Conservation (phyloP, 148 eudicot species). For the Diospyros lotus region DNA sequence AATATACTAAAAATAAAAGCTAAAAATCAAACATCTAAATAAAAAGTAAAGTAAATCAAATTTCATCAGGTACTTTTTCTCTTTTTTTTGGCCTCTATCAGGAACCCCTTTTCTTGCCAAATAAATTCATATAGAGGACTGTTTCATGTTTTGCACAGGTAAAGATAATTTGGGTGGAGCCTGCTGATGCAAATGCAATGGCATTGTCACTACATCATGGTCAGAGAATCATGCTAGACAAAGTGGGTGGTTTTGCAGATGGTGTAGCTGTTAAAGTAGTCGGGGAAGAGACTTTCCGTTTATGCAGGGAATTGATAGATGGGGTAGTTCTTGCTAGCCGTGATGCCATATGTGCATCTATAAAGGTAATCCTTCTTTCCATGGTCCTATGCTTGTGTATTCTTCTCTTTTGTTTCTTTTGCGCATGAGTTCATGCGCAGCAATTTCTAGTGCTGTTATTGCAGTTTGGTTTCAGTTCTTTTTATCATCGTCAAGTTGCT, state of each 20-base stretch:
- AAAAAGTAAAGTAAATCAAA: no score
- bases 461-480: neutral
- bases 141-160: conserved; percentile 36
- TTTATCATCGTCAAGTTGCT: neutral
- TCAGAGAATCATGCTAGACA: conserved; percentile 68
- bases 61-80: neutral
- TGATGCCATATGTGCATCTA: conserved; percentile 99
- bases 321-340: conserved; percentile 96
- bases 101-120: neutral
- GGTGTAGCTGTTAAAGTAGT: conserved; percentile 98
- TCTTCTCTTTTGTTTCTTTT: neutral
- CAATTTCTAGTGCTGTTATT: no score
- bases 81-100: neutral
- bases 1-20: no score
- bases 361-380: conserved; percentile 51
- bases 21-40: no score
- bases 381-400: neutral
- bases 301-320: conserved; percentile 79
- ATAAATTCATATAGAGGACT: neutral
- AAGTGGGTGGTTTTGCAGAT: conserved; percentile 98
- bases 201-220: conserved; percentile 91
- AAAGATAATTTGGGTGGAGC: conserved; percentile 92
- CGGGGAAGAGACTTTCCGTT: conserved; percentile 85
- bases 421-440: no score
- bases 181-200: conserved; percentile 95